A percentile compares a stretch with the other conserved stretches of the same genome.
phyloP scores from a whole-genome alignment of 2,329 filamentous ascomycete species.

The Chalaropsis thielavioides region DNA sequence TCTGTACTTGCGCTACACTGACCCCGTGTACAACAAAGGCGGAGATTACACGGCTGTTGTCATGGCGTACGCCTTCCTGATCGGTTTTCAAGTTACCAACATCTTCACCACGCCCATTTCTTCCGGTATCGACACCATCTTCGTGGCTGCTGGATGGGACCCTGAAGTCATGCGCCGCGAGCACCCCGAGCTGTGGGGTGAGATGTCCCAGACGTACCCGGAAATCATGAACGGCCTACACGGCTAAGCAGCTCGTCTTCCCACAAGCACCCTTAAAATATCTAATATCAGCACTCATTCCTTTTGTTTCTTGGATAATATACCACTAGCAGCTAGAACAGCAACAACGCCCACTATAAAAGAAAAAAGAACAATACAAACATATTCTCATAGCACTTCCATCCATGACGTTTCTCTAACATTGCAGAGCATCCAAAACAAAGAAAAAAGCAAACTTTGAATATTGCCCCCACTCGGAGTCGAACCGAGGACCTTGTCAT shows the following conservation, averaged over 20 bases:
- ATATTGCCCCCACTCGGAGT: slow-evolving; percentile 25
- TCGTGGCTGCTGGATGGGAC: slow-evolving; percentile 61
- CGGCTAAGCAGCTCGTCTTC: slow-evolving; percentile 27
- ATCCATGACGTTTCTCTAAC: not conserved
- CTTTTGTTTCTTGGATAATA: not conserved
- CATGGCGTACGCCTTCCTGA: slow-evolving; percentile 73
- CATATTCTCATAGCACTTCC: not conserved
- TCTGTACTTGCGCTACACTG: slow-evolving; percentile 70
- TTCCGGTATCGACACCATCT: slow-evolving; percentile 83
- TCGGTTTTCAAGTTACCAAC: slow-evolving; percentile 79
- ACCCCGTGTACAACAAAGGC: slow-evolving; percentile 59
- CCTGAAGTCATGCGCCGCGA: slow-evolving; percentile 62
- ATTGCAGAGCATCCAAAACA: not conserved
- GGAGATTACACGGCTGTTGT: slow-evolving; percentile 61
- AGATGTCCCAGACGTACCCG: slow-evolving; percentile 71
- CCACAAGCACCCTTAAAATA: not conserved
- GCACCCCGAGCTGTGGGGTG: slow-evolving; percentile 66
- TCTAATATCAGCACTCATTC: not conserved
- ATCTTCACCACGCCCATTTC: slow-evolving; percentile 79
- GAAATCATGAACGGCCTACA: slow-evolving; percentile 67
- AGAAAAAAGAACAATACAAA: not conserved
- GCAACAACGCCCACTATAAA: not conserved
- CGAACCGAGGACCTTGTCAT: slow-evolving; percentile 27
- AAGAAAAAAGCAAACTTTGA: not conserved
- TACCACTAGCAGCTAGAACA: not conserved